These are phyloP conservation scores for Flaveria trinervia DNA, from an alignment of 129 eudicot genomes.

Conservation along the genomic window DNA sequence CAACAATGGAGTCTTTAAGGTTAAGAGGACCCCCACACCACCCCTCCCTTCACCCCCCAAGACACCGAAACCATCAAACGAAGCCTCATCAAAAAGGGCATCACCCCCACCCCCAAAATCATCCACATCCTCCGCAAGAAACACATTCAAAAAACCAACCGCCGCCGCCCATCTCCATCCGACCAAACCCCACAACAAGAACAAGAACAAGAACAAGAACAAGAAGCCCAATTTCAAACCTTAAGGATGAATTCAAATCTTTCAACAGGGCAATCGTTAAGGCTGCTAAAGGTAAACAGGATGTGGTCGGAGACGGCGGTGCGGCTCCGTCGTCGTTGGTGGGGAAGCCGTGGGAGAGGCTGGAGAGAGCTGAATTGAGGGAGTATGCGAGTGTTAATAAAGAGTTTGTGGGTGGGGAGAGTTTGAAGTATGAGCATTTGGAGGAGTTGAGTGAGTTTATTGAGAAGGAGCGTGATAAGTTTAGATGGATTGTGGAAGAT, in stretches of 20 bases:
- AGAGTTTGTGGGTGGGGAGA: slow-evolving; percentile 46
- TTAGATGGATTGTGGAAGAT: slow-evolving; percentile 74
- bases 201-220: slow-evolving; percentile 13
- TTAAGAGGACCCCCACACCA: slow-evolving; percentile 49
- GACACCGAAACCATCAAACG: slow-evolving; percentile 50
- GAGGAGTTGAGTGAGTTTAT: slow-evolving; percentile 73
- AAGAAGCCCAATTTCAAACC: slow-evolving; percentile 55
- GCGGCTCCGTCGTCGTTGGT: slow-evolving; percentile 23
- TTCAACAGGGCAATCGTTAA: slow-evolving; percentile 48
- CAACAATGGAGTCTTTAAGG: slow-evolving; percentile 67
- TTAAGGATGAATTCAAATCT: slow-evolving; percentile 60
- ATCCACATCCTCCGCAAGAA: slow-evolving; percentile 86
- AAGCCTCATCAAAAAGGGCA: slow-evolving; percentile 55
- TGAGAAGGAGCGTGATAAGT: slow-evolving; percentile 61
- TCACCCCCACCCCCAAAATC: slow-evolving; percentile 82
- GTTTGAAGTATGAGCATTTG: slow-evolving; percentile 62
- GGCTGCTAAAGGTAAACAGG: slow-evolving; percentile 31
- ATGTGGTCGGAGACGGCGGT: neutral
- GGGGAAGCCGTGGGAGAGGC: slow-evolving; percentile 90
- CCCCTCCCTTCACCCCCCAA: slow-evolving; percentile 41
- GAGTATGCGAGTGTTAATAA: slow-evolving; percentile 46
- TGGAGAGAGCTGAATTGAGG: slow-evolving; percentile 57
- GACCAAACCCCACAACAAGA: slow-evolving; percentile 41
- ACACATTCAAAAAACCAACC: slow-evolving; percentile 58
- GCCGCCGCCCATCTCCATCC: slow-evolving; percentile 37